Base-by-base conservation (phyloP, 495 filamentous ascomycete genomes). In the Tuber indicum region DNA sequence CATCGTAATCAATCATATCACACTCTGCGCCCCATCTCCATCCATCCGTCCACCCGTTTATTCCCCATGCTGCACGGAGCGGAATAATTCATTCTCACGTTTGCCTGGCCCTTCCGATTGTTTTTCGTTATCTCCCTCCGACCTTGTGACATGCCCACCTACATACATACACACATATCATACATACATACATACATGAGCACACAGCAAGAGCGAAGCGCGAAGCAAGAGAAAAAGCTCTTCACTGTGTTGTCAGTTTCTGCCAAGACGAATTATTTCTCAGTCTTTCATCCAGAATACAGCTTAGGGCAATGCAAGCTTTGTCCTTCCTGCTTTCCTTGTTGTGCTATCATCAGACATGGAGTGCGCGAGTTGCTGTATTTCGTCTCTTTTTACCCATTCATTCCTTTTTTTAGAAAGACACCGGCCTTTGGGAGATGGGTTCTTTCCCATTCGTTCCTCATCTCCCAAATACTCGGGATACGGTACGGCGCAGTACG, bases 401-500 rank as follows among this genome's bases (percentile, higher is more conserved):
- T 32, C 12, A 62, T 62, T 32, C 12, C 10, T 62, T 16, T 58
- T 62, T 58, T 16, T 62, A 16, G n/a, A 62, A 32, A 9, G 58
- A n/a, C 58, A 62, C 10, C n/a, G 58, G 9, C 6, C 58, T 32
- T 32, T 16, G 2, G n/a, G 58, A 62, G 58, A 62, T 62, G 58
- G 10, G 10, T 62, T 32, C 10, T 14, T 6, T 6, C 58, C 58
- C n/a, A 62, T 62, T 62, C 58, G n/a, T 16, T 62, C 58, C 58
- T 32, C 58, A 62, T 62, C 52, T 58, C 58, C 58, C 58, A 62
- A 62, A 62, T 62, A 62, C n/a, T 62, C 58, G 58, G 58, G 58
- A 32, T 62, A 62, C 52, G n/a, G 52, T 26, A 23, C 58, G 9
- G n/a, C 5, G 7, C 8, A n/a, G 58, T 16, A 32, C n/a, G n/a